phyloP scores from a whole-genome alignment of 345 rosid genomes.

The Gossypioides kirkii region DNA sequence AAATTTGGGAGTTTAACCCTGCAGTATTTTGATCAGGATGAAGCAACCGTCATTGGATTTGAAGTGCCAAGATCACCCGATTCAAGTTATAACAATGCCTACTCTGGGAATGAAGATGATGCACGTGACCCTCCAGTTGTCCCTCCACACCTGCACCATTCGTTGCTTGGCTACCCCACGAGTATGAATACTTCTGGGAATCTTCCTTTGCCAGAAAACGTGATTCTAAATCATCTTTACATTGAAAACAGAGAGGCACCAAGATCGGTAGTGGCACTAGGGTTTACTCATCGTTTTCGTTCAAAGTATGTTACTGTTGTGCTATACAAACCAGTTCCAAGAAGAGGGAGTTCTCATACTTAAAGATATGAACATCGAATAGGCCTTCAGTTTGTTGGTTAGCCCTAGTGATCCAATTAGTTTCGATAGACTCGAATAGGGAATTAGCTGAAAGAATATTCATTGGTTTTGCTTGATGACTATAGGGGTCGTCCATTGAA shows the following conservation, averaged over 20 bases:
- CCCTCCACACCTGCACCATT: conserved; percentile 71
- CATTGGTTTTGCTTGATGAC: conserved; percentile 19
- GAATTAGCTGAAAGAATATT: conserved; percentile 18
- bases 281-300: conserved; percentile 84
- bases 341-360: conserved; percentile 55
- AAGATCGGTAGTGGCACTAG: conserved; percentile 86
- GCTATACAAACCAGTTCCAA: conserved; percentile 80
- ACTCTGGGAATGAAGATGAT: conserved; percentile 65
- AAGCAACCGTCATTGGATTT: conserved; percentile 72
- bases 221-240: conserved; percentile 79
- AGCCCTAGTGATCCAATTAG: conserved; percentile 22
- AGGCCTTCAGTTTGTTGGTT: conserved; percentile 14
- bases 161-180: conserved; percentile 53
- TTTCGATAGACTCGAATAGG: conserved; percentile 12
- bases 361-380: conserved; percentile 26
- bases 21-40: conserved; percentile 48
- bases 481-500: conserved; percentile 13
- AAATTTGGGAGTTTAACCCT: conserved; percentile 12
- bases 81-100: conserved; percentile 76
- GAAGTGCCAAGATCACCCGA: conserved; percentile 89
- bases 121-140: conserved; percentile 81
- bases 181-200: conserved; percentile 41
- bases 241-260: conserved; percentile 83
- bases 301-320: conserved; percentile 90
- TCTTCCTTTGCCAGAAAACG: conserved; percentile 56